These are phyloP conservation scores for Candida silvicultrix DNA, from an alignment of 805 yeast species.

Conservation along the genomic window DNA sequence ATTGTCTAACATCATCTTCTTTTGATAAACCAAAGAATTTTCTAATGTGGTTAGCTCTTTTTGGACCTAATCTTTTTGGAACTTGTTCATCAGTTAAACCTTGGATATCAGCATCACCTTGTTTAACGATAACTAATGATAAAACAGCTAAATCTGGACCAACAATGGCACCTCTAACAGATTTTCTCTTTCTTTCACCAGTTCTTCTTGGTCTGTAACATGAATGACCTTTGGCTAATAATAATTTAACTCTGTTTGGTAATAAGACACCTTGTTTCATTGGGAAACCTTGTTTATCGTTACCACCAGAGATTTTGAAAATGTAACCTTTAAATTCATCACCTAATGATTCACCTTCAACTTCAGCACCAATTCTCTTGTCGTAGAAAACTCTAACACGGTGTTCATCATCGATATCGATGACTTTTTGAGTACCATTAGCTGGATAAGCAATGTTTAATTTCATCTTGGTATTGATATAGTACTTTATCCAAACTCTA, in stretches of 20 bases:
- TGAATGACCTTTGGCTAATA: constrained; percentile 89
- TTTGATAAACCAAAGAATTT: constrained; percentile 96
- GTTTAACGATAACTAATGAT: constrained; percentile 90
- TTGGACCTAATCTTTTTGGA: constrained; percentile 99
- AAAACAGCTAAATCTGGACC: constrained; percentile 95
- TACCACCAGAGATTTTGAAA: constrained; percentile 99
- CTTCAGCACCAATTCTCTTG: constrained; percentile 99
- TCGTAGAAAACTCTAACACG: constrained; percentile 97
- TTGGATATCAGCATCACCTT: constrained; percentile 92
- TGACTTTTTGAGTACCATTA: constrained; percentile 98
- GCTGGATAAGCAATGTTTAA: constrained; percentile 99
- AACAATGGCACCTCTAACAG: constrained; percentile 99
- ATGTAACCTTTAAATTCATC: constrained; percentile 99
- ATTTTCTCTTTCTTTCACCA: constrained; percentile 99
- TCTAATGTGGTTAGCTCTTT: constrained; percentile 99
- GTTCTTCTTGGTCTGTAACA: constrained; percentile 99
- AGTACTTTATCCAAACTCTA: neutral
- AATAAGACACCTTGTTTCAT: constrained; percentile 99
- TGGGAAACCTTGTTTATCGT: constrained; percentile 99
- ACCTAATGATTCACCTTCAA: constrained; percentile 96
- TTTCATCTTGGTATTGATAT: constrained; percentile 32
- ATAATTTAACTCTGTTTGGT: constrained; percentile 98
- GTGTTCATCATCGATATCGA: constrained; percentile 99
- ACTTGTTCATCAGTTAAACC: constrained; percentile 93
- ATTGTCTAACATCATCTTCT: constrained; percentile 85